Percentiles rank a stretch among this genome's conserved stretches.
Conservation (phyloP, 768 basidiomycete species). For the Boletus fagicola region DNA sequence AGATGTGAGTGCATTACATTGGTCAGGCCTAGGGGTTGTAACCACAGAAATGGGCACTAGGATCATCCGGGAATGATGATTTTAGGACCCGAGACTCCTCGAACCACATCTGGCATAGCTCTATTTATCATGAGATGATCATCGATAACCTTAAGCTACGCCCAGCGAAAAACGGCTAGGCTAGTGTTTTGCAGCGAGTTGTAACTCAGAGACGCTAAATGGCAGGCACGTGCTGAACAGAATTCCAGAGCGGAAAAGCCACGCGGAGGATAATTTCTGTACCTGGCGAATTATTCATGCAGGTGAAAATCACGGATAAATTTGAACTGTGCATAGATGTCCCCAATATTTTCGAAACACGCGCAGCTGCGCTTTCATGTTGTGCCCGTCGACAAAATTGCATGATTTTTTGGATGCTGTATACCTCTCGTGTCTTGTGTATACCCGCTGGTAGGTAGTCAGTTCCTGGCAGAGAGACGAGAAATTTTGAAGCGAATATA, state of each 20-base stretch:
- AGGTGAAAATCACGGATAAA: not conserved
- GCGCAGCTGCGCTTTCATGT: not conserved
- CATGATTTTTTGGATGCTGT: not conserved
- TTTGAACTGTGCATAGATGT: not conserved
- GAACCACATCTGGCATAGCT: too few species aligned
- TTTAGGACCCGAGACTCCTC: too few species aligned
- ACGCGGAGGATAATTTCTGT: not conserved
- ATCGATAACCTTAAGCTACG: too few species aligned
- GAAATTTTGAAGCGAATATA: not conserved
- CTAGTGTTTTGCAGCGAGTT: not conserved
- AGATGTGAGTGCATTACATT: too few species aligned
- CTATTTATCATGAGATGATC: too few species aligned
- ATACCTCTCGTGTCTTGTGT: not conserved
- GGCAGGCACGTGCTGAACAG: too few species aligned
- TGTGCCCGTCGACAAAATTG: not conserved
- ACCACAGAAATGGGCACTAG: too few species aligned
- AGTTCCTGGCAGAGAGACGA: not conserved
- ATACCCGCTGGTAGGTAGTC: not conserved
- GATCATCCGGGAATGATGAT: too few species aligned
- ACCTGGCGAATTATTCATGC: not conserved
- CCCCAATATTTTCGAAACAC: constrained; percentile 21
- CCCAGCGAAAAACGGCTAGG: not conserved
- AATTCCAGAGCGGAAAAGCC: not conserved
- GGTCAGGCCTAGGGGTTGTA: too few species aligned
- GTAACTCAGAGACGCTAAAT: not conserved